These are phyloP conservation scores for Trypanosoma theileri DNA, from an alignment of 208 protist species.

Conservation along the genomic window DNA sequence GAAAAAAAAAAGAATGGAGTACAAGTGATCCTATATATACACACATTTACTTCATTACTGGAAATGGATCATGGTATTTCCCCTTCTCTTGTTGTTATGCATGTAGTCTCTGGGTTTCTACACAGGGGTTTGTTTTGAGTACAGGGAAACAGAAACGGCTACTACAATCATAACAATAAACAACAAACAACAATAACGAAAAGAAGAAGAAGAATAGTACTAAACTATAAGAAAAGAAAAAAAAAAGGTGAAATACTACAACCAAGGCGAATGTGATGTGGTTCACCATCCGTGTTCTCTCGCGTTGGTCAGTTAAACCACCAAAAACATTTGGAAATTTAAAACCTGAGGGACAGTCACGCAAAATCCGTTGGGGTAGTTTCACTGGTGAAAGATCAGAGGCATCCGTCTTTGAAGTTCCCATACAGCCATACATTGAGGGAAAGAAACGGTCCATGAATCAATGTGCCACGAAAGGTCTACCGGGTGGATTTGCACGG, in stretches of 20 bases:
- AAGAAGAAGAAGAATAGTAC: no score
- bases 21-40: not conserved
- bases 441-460: slow-evolving; percentile 27
- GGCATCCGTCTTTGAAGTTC: slow-evolving; percentile 20
- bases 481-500: slow-evolving; percentile 26
- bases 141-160: no score
- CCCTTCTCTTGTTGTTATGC: no score
- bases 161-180: no score
- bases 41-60: no score
- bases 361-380: slow-evolving; percentile 23
- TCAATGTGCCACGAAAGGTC: slow-evolving; percentile 22
- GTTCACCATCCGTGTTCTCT: not conserved
- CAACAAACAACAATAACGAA: no score
- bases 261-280: slow-evolving; percentile 3
- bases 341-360: not conserved
- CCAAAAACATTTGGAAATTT: slow-evolving; percentile 10
- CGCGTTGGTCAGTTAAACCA: slow-evolving; percentile 17
- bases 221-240: not conserved
- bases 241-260: not conserved
- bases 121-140: no score
- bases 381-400: slow-evolving; percentile 11
- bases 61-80: no score
- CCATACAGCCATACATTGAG: slow-evolving; percentile 19
- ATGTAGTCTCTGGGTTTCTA: no score
- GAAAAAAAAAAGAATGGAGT: not conserved